Evolutionary conservation across 805 yeast species (phyloP).

Genomic region (Myxozyma lipomycoides): DNA sequence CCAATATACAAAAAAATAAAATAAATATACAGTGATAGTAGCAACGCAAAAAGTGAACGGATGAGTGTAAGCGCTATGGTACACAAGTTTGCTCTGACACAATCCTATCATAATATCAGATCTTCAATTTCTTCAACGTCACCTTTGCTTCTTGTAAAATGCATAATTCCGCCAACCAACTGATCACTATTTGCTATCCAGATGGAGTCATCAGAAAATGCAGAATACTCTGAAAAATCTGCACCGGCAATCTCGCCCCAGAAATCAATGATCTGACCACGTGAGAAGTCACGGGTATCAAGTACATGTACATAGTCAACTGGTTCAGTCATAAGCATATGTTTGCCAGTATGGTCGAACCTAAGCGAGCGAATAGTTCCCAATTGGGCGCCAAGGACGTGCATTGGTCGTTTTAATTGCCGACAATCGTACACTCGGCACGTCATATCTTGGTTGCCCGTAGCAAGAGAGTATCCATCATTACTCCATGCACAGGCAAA

Average conservation of each 20-base stretch:
- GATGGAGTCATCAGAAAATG: slow-evolving; percentile 31
- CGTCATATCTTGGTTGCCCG: slow-evolving; percentile 62
- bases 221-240: slow-evolving; percentile 36
- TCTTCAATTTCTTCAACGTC: not conserved
- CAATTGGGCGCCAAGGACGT: slow-evolving; percentile 36
- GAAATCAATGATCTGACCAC: slow-evolving; percentile 49
- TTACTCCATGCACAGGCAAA: slow-evolving; percentile 59
- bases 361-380: slow-evolving; percentile 54
- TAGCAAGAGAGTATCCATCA: slow-evolving; percentile 44
- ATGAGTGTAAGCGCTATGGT: no score
- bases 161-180: slow-evolving; percentile 55
- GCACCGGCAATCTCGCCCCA: slow-evolving; percentile 60
- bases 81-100: no score
- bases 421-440: slow-evolving; percentile 48
- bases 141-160: slow-evolving; percentile 33
- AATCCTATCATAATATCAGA: not conserved
- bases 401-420: slow-evolving; percentile 32
- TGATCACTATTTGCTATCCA: slow-evolving; percentile 55
- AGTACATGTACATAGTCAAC: slow-evolving; percentile 55
- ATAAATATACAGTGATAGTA: no score
- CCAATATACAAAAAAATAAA: no score
- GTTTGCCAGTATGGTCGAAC: slow-evolving; percentile 47
- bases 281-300: slow-evolving; percentile 32
- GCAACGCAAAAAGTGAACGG: no score
- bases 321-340: slow-evolving; percentile 54